A percentile compares a stretch with the other conserved stretches of the same genome.
phyloP scores from a whole-genome alignment of 805 yeast genomes.

The Cyberlindnera sargentensis region DNA sequence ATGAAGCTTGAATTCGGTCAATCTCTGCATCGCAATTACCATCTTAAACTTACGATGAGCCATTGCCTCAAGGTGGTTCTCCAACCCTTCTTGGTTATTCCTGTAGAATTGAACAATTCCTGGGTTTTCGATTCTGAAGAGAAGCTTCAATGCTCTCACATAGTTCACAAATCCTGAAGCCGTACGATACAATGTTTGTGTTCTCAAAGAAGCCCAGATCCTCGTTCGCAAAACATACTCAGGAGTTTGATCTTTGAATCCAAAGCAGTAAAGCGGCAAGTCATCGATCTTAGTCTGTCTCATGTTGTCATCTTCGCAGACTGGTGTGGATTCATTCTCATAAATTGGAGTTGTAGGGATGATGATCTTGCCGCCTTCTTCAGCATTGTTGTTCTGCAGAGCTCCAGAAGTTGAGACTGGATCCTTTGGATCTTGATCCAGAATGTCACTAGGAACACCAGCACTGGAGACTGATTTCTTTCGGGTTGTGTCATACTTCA shows the following conservation, averaged over 20 bases:
- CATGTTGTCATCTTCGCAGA: conserved; percentile 25
- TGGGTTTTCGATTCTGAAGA: conserved; percentile 62
- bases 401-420: too few species aligned
- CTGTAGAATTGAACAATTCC: conserved; percentile 39
- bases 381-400: not conserved
- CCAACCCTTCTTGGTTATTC: conserved; percentile 48
- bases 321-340: conserved; percentile 29
- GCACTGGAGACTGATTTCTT: conserved; percentile 2
- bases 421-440: not conserved
- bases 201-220: conserved; percentile 80
- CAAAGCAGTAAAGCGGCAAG: conserved; percentile 64
- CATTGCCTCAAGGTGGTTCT: conserved; percentile 60
- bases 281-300: conserved; percentile 45
- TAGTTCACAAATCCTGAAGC: conserved; percentile 81
- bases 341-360: conserved; percentile 3
- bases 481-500: conserved; percentile 18
- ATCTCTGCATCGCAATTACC: conserved; percentile 84
- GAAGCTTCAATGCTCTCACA: conserved; percentile 59
- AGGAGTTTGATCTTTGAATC: conserved; percentile 61
- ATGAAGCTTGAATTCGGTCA: conserved; percentile 51
- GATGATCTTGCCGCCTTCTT: conserved; percentile 5
- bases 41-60: conserved; percentile 75
- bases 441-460: not conserved
- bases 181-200: conserved; percentile 80
- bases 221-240: conserved; percentile 65